Conservation (phyloP, 805 yeast genomes). For the Candida incommunis region DNA sequence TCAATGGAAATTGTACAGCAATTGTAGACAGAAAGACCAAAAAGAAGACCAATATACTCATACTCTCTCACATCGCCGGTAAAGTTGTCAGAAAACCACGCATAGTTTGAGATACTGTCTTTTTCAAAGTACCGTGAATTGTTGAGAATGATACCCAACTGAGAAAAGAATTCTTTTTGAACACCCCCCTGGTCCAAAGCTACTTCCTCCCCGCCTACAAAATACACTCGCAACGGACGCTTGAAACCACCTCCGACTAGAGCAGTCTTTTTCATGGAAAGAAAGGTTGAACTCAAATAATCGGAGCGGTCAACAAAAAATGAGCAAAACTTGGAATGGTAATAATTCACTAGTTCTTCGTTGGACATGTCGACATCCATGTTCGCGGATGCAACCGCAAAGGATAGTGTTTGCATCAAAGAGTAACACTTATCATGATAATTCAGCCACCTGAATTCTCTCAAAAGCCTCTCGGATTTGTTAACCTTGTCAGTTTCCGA, state of each 20-base stretch:
- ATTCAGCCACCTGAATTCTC: not conserved
- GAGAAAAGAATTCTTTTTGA: conserved; percentile 1
- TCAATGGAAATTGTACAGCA: conserved; percentile 1
- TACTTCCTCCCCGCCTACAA: not conserved
- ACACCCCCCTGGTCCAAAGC: not conserved
- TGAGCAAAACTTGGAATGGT: not conserved
- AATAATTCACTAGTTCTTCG: not conserved
- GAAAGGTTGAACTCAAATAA: not conserved
- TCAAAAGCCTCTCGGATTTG: not conserved
- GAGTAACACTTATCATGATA: not conserved
- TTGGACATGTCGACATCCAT: not conserved
- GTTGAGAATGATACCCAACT: not conserved
- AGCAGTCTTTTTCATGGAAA: not conserved
- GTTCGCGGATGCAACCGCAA: not conserved
- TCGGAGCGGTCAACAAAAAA: not conserved
- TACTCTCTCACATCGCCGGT: not conserved
- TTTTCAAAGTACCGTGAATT: not conserved
- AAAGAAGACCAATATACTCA: not conserved
- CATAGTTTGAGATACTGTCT: not conserved
- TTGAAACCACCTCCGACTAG: not conserved
- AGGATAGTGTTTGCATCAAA: not conserved
- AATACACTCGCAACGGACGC: not conserved
- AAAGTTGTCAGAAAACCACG: not conserved
- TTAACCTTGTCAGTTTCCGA: too few relatives aligned
- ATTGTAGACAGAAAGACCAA: not conserved